Conservation (phyloP, 768 basidiomycete species). For the Podaxis sp. region DNA sequence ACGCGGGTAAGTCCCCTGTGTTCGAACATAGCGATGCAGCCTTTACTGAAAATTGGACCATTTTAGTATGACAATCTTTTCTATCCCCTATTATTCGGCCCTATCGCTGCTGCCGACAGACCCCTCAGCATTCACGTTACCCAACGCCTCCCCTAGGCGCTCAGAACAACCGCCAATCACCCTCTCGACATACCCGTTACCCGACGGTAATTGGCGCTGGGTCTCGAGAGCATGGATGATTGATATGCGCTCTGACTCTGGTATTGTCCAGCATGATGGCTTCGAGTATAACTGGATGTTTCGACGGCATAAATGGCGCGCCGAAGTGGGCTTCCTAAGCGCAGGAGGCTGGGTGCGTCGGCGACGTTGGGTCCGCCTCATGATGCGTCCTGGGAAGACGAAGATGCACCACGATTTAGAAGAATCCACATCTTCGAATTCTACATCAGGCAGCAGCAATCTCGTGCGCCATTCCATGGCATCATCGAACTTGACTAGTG, state of each 20-base stretch:
- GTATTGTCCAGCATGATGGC: constrained; percentile 78
- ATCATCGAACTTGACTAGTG: constrained; percentile 29
- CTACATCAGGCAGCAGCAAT: constrained; percentile 1
- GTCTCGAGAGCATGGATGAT: constrained; percentile 83
- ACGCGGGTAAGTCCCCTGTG: constrained; percentile 55
- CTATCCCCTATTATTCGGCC: constrained; percentile 69
- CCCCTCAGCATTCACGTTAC: constrained; percentile 72
- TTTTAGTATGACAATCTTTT: constrained; percentile 63
- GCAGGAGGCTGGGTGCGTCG: constrained; percentile 76
- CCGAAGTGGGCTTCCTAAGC: constrained; percentile 57
- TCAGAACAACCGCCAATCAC: constrained; percentile 55
- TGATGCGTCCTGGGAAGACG: constrained; percentile 62
- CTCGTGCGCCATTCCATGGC: constrained; percentile 27
- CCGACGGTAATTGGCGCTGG: constrained; percentile 82
- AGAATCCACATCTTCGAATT: constrained; percentile 17
- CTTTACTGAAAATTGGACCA: constrained; percentile 1
- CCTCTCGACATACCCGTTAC: constrained; percentile 66
- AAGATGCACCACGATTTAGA: constrained; percentile 16
- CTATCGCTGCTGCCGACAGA: constrained; percentile 70
- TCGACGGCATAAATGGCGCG: constrained; percentile 63
- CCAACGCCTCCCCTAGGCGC: constrained; percentile 38
- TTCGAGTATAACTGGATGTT: constrained; percentile 88
- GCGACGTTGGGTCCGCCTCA: constrained; percentile 80
- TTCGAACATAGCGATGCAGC: background rate
- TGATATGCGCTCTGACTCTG: constrained; percentile 78